A percentile compares a stretch with the other conserved stretches of the same genome.
These are phyloP conservation scores for Neodidymelliopsis sp. DNA, from an alignment of 2,329 filamentous ascomycete species.

Conservation along the genomic window DNA sequence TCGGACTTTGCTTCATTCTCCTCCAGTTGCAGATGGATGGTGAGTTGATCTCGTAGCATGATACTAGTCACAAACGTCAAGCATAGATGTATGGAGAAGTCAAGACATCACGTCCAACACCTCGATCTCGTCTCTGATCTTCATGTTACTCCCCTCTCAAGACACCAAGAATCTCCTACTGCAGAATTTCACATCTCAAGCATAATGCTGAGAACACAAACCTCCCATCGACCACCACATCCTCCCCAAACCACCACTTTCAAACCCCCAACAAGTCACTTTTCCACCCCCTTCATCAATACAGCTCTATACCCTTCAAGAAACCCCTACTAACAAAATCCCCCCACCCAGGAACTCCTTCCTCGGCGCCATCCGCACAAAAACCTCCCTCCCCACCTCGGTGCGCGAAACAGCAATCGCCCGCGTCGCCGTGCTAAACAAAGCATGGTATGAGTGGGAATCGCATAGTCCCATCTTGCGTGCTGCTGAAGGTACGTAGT, in stretches of 20 bases:
- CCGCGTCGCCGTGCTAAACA: slow-evolving; percentile 79
- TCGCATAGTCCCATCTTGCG: slow-evolving; percentile 74
- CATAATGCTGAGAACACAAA: too few relatives aligned
- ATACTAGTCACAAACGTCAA: neutral
- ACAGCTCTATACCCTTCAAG: too few relatives aligned
- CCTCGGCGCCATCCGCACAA: slow-evolving; percentile 62
- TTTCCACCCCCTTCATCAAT: neutral
- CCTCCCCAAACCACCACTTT: too few relatives aligned
- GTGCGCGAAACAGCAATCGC: slow-evolving; percentile 82
- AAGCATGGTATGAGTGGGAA: slow-evolving; percentile 85
- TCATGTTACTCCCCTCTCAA: neutral
- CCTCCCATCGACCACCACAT: too few relatives aligned
- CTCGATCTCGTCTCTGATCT: neutral
- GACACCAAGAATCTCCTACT: neutral
- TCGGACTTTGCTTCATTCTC: slow-evolving; percentile 62
- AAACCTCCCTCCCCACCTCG: slow-evolving; percentile 57
- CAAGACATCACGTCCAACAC: neutral
- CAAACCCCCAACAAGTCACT: too few relatives aligned
- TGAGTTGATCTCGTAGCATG: slow-evolving; percentile 24
- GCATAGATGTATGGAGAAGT: neutral
- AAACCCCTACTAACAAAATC: too few relatives aligned
- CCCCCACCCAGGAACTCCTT: slow-evolving; percentile 58
- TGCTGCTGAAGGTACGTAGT: slow-evolving; percentile 23
- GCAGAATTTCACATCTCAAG: too few relatives aligned
- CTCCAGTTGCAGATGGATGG: slow-evolving; percentile 65